A percentile compares a stretch with the other conserved stretches of the same genome.
These are phyloP conservation scores for Flaveria trinervia DNA, from an alignment of 129 eudicot species.

Conservation along the genomic window DNA sequence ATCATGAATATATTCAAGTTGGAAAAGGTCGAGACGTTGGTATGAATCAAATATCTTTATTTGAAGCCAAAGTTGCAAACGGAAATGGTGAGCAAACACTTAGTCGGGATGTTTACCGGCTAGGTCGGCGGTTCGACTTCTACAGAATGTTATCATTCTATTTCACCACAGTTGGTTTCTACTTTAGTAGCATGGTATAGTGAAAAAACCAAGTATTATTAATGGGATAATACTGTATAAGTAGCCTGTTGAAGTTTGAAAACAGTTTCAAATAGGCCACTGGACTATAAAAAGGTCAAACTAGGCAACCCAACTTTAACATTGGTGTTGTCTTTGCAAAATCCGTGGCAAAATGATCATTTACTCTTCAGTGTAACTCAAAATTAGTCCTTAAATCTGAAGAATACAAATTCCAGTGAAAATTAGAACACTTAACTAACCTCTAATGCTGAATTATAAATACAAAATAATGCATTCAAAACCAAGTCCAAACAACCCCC, in stretches of 20 bases:
- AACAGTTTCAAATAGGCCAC: constrained; percentile 16
- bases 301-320: background rate
- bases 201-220: background rate
- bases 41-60: constrained; percentile 89
- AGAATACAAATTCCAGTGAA: background rate
- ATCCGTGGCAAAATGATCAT: background rate
- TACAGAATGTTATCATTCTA: constrained; percentile 88
- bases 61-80: constrained; percentile 96
- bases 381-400: background rate
- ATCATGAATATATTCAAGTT: constrained; percentile 89
- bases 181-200: constrained; percentile 94
- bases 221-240: constrained; percentile 12
- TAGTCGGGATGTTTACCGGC: constrained; percentile 86
- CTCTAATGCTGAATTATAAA: background rate
- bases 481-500: background rate
- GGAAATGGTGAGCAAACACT: constrained; percentile 99
- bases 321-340: constrained; percentile 5
- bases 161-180: constrained; percentile 93
- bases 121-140: constrained; percentile 92
- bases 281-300: background rate
- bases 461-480: background rate
- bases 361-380: background rate
- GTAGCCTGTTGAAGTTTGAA: background rate
- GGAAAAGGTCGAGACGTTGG: constrained; percentile 99
- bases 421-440: background rate